Conservation (phyloP, 2,329 filamentous ascomycete genomes). For the Xylaria multiplex region DNA sequence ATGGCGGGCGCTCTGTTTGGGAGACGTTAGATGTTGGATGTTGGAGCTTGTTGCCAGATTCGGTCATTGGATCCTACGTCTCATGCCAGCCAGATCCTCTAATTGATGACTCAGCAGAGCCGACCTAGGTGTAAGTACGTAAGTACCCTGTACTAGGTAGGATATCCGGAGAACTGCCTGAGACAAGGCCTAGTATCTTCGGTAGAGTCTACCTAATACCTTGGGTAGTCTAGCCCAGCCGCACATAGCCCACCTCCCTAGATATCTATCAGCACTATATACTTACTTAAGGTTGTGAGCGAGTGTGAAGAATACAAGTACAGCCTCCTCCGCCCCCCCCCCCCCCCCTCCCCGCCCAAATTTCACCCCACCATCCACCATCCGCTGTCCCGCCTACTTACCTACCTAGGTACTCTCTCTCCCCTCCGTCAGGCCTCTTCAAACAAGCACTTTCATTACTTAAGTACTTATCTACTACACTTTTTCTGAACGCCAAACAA, state of each 20-base stretch:
- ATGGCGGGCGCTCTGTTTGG: conserved; percentile 13
- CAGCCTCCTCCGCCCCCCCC: conserved; percentile 13
- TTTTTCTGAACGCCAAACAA: conserved; percentile 3
- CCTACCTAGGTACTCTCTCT: not conserved
- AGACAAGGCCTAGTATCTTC: no score
- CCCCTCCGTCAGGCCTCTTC: conserved; percentile 19
- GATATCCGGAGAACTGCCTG: no score
- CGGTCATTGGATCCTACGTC: conserved; percentile 21
- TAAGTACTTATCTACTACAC: not conserved
- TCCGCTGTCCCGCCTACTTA: conserved; percentile 34
- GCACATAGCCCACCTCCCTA: no score
- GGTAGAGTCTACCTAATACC: no score
- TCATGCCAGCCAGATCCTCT: not conserved
- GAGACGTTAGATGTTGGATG: conserved; percentile 5
- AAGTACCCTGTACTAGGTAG: no score
- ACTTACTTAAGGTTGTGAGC: not conserved
- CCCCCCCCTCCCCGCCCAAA: not conserved
- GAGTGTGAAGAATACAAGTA: not conserved
- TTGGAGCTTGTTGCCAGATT: conserved; percentile 49
- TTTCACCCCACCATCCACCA: conserved; percentile 42
- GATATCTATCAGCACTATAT: no score
- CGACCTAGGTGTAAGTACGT: not conserved
- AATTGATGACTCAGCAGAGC: conserved; percentile 36
- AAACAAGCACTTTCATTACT: not conserved
- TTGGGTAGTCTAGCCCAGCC: no score